Conservation (phyloP, 1,284 basidiomycete species). For the Fomitopsis schrenkii region DNA sequence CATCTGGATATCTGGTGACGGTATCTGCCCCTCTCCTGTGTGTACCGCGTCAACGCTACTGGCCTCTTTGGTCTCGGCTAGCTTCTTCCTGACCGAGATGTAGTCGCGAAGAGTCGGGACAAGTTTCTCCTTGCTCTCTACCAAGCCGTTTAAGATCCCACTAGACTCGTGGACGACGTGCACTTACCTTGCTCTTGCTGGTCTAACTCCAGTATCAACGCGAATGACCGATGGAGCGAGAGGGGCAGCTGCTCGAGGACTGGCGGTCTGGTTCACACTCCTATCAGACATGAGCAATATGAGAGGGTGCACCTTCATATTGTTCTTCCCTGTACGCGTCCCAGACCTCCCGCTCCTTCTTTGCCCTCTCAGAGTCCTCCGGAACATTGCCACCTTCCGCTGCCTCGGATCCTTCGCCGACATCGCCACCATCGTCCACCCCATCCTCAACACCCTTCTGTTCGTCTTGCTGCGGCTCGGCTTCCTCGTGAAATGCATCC, state of each 20-base stretch:
- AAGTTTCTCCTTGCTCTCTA: slow-evolving; percentile 2
- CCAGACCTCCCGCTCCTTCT: slow-evolving; percentile 67
- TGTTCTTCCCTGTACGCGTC: slow-evolving; percentile 76
- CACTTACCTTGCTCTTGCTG: slow-evolving; percentile 62
- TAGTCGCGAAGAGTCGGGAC: slow-evolving; percentile 3
- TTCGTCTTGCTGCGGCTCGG: neutral
- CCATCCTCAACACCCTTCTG: neutral
- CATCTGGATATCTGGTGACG: neutral
- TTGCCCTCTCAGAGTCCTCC: slow-evolving; percentile 16
- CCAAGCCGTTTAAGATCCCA: neutral
- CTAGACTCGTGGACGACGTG: neutral
- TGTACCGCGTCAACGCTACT: neutral
- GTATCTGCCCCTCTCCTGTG: neutral
- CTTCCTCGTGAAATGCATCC: neutral
- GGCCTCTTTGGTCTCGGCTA: neutral
- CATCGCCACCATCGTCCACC: neutral
- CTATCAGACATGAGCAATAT: neutral
- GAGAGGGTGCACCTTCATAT: slow-evolving; percentile 56
- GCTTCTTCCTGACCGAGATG: neutral
- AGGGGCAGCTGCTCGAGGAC: slow-evolving; percentile 86
- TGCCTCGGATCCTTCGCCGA: neutral
- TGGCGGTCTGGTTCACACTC: slow-evolving; percentile 22
- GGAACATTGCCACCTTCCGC: neutral
- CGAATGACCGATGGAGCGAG: slow-evolving; percentile 77
- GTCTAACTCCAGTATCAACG: slow-evolving; percentile 81